Conservation (phyloP, 108 stramenopile species). For the Stephanodiscus minutulus region DNA sequence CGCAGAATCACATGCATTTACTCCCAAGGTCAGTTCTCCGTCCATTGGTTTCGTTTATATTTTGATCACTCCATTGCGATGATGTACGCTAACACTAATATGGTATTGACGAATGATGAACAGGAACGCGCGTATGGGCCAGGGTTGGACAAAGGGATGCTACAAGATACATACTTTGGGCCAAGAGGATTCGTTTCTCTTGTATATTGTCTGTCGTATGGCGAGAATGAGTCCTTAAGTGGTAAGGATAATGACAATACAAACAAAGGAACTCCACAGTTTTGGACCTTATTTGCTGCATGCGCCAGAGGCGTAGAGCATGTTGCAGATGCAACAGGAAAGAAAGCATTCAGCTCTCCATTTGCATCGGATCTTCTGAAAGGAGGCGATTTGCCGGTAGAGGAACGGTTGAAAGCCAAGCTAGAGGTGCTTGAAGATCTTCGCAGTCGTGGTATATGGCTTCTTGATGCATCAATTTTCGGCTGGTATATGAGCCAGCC, state of each 20-base stretch:
- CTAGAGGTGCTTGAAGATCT: slow-evolving; percentile 37
- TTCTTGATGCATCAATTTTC: slow-evolving; percentile 47
- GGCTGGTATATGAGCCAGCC: slow-evolving; percentile 51
- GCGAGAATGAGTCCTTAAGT: slow-evolving; percentile 33
- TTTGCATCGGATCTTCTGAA: slow-evolving; percentile 49
- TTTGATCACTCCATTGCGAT: neutral
- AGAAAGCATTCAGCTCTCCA: slow-evolving; percentile 12
- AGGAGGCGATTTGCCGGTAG: slow-evolving; percentile 26
- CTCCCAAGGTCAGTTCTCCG: slow-evolving; percentile 3
- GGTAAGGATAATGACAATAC: slow-evolving; percentile 14
- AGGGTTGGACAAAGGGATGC: slow-evolving; percentile 14
- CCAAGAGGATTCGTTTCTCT: slow-evolving; percentile 40
- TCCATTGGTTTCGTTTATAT: no score
- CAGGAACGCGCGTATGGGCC: slow-evolving; percentile 22
- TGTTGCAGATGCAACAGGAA: slow-evolving; percentile 8
- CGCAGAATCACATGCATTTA: slow-evolving; percentile 50
- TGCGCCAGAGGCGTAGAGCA: slow-evolving; percentile 43
- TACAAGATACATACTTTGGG: slow-evolving; percentile 26
- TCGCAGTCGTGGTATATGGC: slow-evolving; percentile 45
- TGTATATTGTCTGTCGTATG: slow-evolving; percentile 50
- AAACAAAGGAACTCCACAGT: slow-evolving; percentile 54
- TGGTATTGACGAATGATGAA: neutral
- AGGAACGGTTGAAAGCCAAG: slow-evolving; percentile 43
- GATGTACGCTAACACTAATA: neutral
- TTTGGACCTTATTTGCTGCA: slow-evolving; percentile 52